Base-by-base conservation (phyloP, 2,329 filamentous ascomycete genomes). In the Eurotiales sp. region DNA sequence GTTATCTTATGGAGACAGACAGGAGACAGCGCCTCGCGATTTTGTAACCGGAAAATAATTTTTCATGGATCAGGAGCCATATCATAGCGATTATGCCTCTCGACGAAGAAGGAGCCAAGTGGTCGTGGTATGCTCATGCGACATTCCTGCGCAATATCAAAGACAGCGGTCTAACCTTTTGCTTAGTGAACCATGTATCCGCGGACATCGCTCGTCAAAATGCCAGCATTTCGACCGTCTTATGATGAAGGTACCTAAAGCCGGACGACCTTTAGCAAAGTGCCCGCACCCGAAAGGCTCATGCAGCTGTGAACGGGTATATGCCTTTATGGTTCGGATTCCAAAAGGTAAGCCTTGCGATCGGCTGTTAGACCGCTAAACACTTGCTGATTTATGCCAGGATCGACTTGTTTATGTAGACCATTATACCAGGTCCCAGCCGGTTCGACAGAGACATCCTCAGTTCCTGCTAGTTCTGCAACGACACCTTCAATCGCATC, bases 171-270 rank as follows among this genome's bases (percentile, higher is more conserved):
- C n/a, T n/a, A n/a, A 8, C 29, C 6, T 39, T 22, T 23, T 42
- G n/a, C 40, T 10, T 11, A 76, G 73, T 54, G 73, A 76, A 56
- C 73, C 73, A 58, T 76, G 73, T 54, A 73, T 76, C 57, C 71
- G 73, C 50, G 73, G 73, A 15, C 73, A 76, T 59, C 69, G 73
- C 47, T 76, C 73, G 19, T 75, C 73, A 52, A 76, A 76, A 72
- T 76, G 73, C 44, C 69, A 70, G 50, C 73, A 77, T 57, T 72
- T 70, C 47, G 73, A 77, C 54, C 66, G 74, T 54, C 63, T 76
- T 32, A 75, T 77, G 70, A 72, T 76, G 59, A 74, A 74, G 59
- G 74, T 77, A 19, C 72, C 72, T 23, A 76, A 75, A 51, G 73
- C 74, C 17, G 74, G 74, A 11, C 67, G 74, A 15, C 74, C 74